These are phyloP conservation scores for Filobasidium floriforme DNA, from an alignment of 768 basidiomycete species.

Conservation along the genomic window DNA sequence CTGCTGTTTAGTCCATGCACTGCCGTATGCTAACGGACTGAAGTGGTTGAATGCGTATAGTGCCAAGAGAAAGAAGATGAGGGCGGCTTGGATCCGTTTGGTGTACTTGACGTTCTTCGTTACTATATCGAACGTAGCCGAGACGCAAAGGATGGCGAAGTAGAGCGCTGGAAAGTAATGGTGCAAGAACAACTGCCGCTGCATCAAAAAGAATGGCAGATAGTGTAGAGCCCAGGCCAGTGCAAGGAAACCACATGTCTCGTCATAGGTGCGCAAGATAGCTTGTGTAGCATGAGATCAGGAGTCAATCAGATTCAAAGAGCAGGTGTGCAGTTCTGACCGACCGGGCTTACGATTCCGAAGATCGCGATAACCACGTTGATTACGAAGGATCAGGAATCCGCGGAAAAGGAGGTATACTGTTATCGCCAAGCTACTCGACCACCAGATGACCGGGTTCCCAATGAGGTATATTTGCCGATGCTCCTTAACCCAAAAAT, in stretches of 20 bases:
- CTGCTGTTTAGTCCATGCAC: constrained; percentile 71
- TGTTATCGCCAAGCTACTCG: constrained; percentile 63
- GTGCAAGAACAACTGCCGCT: constrained; percentile 91
- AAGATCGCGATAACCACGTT: constrained; percentile 86
- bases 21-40: constrained; percentile 76
- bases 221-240: constrained; percentile 89
- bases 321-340: neutral
- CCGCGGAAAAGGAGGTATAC: constrained; percentile 64
- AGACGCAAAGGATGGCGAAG: constrained; percentile 56
- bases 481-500: constrained; percentile 98
- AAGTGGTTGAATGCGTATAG: constrained; percentile 68
- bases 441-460: constrained; percentile 90
- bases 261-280: constrained; percentile 56
- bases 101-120: constrained; percentile 71
- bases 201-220: constrained; percentile 94
- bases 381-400: constrained; percentile 74
- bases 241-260: constrained; percentile 82
- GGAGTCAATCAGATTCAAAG: neutral
- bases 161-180: constrained; percentile 93
- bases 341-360: constrained; percentile 65
- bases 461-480: constrained; percentile 91
- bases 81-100: constrained; percentile 71
- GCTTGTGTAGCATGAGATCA: constrained; percentile 1
- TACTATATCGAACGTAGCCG: constrained; percentile 71
- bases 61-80: constrained; percentile 58